Evolutionary conservation across 305 asterid species (phyloP), one percentile per base, ranked within the genome.

Genomic region (Rubia balearica): DNA sequence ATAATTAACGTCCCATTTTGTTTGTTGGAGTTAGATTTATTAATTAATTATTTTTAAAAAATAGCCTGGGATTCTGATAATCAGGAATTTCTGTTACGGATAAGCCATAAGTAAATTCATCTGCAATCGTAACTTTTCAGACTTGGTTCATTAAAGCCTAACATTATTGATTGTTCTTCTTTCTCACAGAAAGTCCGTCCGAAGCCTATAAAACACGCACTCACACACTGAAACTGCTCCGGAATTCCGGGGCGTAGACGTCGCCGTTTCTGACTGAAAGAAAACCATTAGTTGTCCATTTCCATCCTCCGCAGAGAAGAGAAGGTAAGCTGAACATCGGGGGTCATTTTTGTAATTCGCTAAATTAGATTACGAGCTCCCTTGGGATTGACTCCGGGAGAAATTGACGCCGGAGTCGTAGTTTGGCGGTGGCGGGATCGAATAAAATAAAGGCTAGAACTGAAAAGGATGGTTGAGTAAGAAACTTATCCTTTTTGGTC

Each of bases 81-180:
- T 38, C 83, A 77, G 82, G 73, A 76, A 74, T 72, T 82, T 81
- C 84, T 55, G 86, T 80, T 73, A 11, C 41, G 43, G 27, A 30
- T 49, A 49, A 49, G 56, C 8, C 56, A 2, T 16, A 46, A 67
- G 27, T 24, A 24, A 24, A 24, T 24, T 24, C 24, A 30, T 16
- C 64, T 61, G 59, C 30, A 30, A 30, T 61, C 24, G 67, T 61
- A 61, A 61, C 65, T 21, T 59, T 24, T 59, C 64, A 19, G n/a
- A 6, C 30, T 56, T 49, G 56, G 41, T 75, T 42, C 61, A 16
- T 7, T 24, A 36, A 63, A 63, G 36, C 36, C 64, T 8, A 33
- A 6, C 24, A 17, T 17, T 17, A 65, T 21, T 65, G 13, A 57
- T 57, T 57, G 36, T 21, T 57, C 36, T 62, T 49, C 78, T 78